A percentile compares a stretch with the other conserved stretches of the same genome.
These are phyloP conservation scores for Eucalyptus marginata DNA, from an alignment of 345 rosid species.

Conservation along the genomic window DNA sequence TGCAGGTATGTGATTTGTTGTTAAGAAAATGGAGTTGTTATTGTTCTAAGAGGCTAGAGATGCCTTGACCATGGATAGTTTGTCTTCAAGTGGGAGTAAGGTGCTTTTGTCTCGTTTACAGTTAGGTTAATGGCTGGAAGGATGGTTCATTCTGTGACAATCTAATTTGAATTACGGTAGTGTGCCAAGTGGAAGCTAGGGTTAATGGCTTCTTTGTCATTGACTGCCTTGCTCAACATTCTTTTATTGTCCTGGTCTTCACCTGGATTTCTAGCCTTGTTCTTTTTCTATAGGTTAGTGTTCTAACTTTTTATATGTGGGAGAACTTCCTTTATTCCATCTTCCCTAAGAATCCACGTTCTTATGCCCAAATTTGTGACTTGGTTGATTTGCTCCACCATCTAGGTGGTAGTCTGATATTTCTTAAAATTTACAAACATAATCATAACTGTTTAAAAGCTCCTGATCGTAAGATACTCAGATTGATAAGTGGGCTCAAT, in stretches of 20 bases:
- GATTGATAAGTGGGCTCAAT: neutral
- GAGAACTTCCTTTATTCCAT: neutral
- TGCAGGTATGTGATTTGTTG: constrained; percentile 42
- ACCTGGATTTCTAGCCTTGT: neutral
- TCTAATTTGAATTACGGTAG: neutral
- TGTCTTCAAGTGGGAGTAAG: neutral
- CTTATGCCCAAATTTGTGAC: neutral
- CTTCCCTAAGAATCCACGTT: neutral
- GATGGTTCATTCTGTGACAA: neutral
- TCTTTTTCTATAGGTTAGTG: neutral
- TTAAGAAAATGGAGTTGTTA: neutral
- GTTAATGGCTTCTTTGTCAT: neutral
- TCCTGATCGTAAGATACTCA: neutral
- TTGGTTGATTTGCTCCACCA: neutral
- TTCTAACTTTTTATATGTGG: neutral
- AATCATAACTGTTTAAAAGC: neutral
- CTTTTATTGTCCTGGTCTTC: neutral
- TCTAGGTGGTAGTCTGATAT: neutral
- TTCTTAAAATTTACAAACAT: neutral
- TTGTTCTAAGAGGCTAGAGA: neutral
- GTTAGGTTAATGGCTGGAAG: neutral
- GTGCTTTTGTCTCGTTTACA: neutral
- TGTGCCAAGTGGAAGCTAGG: neutral
- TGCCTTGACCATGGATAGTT: neutral
- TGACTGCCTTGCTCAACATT: neutral